phyloP scores from a whole-genome alignment of 352 stramenopile species.

The Phytophthora citrophthora region DNA sequence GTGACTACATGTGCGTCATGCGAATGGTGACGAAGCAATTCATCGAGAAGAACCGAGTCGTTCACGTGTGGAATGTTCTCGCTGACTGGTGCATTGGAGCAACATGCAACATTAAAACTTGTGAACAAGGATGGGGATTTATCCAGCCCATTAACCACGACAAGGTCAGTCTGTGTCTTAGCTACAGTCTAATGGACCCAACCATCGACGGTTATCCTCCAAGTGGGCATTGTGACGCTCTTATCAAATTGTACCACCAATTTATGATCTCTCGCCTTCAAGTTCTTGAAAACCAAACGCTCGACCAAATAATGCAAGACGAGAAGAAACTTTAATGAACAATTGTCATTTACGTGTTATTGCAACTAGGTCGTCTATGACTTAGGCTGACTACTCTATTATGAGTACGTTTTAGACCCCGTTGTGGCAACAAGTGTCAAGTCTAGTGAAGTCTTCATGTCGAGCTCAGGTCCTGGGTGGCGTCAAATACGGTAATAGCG shows the following conservation, averaged over 20 bases:
- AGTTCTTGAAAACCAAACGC: constrained; percentile 1
- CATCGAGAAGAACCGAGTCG: too few relatives aligned
- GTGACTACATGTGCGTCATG: constrained; percentile 1
- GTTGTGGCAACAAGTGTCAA: too few relatives aligned
- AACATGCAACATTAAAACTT: not conserved
- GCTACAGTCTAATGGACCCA: not conserved
- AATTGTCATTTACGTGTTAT: too few relatives aligned
- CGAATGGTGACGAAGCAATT: too few relatives aligned
- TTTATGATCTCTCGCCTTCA: not conserved
- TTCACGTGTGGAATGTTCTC: too few relatives aligned
- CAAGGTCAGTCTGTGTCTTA: not conserved
- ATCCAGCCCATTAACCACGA: not conserved
- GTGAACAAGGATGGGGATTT: not conserved
- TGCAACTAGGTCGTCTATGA: too few relatives aligned
- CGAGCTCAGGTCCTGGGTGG: too few relatives aligned
- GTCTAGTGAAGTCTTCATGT: too few relatives aligned
- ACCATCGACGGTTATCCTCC: not conserved
- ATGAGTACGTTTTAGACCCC: too few relatives aligned
- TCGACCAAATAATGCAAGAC: constrained; percentile 1
- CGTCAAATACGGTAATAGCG: too few relatives aligned
- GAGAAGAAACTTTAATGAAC: too few relatives aligned
- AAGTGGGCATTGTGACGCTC: not conserved
- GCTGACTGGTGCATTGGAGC: not conserved
- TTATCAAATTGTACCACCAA: not conserved
- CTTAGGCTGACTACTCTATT: too few relatives aligned